A percentile compares a stretch with the other conserved stretches of the same genome.
Evolutionary conservation across 495 filamentous ascomycete genomes (phyloP).

Genomic region (Xylaria nigripes): DNA sequence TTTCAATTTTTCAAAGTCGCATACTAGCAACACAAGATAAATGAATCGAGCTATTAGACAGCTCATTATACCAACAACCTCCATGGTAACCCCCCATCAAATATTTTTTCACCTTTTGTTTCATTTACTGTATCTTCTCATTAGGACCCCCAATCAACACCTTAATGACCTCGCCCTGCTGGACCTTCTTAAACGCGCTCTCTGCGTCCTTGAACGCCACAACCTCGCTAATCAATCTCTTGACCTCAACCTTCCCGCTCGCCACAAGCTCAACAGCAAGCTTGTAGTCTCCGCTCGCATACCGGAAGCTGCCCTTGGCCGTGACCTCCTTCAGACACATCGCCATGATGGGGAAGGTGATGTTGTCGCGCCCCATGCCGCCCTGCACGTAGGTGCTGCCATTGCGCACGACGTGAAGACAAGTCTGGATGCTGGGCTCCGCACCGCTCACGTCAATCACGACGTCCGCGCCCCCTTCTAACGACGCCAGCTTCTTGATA

Average conservation of each 20-base stretch:
- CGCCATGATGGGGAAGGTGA: constrained; percentile 74
- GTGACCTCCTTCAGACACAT: constrained; percentile 76
- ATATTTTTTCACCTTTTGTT: too few species aligned
- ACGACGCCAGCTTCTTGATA: constrained; percentile 39
- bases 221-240: constrained; percentile 59
- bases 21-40: too few species aligned
- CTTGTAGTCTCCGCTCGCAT: constrained; percentile 72
- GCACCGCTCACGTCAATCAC: constrained; percentile 82
- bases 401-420: constrained; percentile 57
- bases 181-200: constrained; percentile 69
- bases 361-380: constrained; percentile 70
- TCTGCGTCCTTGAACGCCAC: constrained; percentile 67
- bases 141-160: constrained; percentile 66
- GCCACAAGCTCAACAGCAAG: constrained; percentile 64
- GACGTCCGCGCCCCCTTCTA: constrained; percentile 57
- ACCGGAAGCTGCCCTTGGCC: constrained; percentile 73
- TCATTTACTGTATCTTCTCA: constrained; percentile 33
- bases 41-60: too few species aligned
- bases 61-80: too few species aligned
- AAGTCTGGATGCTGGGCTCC: constrained; percentile 65
- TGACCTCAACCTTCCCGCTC: constrained; percentile 57
- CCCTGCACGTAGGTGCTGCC: constrained; percentile 82
- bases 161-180: constrained; percentile 75
- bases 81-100: too few species aligned
- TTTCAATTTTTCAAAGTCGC: too few species aligned